Evolutionary conservation across 257 asterid species (phyloP), one percentile per base, ranked within the genome.

Genomic region (Nicotiana noctiflora): DNA sequence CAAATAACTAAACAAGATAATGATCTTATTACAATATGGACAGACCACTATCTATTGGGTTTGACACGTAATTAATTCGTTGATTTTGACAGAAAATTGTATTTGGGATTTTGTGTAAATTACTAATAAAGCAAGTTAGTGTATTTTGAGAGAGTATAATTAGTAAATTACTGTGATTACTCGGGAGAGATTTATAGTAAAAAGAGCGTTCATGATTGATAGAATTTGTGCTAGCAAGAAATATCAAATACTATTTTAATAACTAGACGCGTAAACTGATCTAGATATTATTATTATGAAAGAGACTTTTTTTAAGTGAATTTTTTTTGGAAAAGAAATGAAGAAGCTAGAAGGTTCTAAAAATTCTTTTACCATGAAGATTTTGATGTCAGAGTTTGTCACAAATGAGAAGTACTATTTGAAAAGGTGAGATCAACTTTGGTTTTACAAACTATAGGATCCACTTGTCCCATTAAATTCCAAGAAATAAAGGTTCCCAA

Each of bases 361-460:
- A 61, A 34, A 61, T 72, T 52, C 68, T 23, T 68, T 77, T 46
- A 37, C 74, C 55, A 62, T 44, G 44, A 75, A 67, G 82, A 89
- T 82, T 67, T 80, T 32, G 80, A 85, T 83, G 91, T 86, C 88
- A 87, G 86, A 79, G 68, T 29, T 80, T 83, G 86, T 83, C 84
- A 79, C 83, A 3, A 21, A 75, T 40, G 17, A 70, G 67, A 66
- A 78, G 78, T 72, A 46, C 40, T 23, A 23, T 13, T 23, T 46
- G 78, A 61, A 59, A n/a, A 62, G 77, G 68, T 56, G 81, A 82
- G 72, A 89, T 89, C 92, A 87, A 83, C 84, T 23, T 80, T 76
- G 91, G 61, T 74, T 79, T 40, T 80, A 83, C 79, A 83, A 85
- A 80, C 29, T 19, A 40, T 76, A 83, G 84, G 85, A 62, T 86